Percentiles rank a stretch among this genome's conserved stretches.
phyloP scores from a whole-genome alignment of 495 filamentous ascomycete species.

The Xylona heveae region DNA sequence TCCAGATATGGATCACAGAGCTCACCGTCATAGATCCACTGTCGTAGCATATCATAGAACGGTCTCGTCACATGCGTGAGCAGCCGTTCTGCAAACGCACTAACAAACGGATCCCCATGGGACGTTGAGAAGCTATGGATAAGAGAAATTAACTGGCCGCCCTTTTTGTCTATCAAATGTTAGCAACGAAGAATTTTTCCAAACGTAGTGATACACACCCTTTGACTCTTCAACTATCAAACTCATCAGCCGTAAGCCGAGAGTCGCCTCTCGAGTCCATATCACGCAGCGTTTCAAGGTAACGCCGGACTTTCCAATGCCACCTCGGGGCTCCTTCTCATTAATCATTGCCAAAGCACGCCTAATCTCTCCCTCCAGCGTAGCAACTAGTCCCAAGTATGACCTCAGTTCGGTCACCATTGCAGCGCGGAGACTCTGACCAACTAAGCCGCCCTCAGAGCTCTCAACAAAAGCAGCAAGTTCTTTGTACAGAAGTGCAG shows the following conservation, averaged over 20 bases:
- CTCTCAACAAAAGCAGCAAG: slow-evolving; percentile 64
- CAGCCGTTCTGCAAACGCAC: slow-evolving; percentile 82
- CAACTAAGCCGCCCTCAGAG: slow-evolving; percentile 49
- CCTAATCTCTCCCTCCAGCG: slow-evolving; percentile 83
- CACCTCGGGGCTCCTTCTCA: slow-evolving; percentile 35
- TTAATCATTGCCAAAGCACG: slow-evolving; percentile 51
- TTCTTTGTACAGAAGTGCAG: slow-evolving; percentile 68
- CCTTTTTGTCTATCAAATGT: slow-evolving; percentile 39
- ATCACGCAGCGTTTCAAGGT: slow-evolving; percentile 90
- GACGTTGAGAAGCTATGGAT: slow-evolving; percentile 86
- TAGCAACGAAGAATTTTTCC: not conserved
- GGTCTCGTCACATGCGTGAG: slow-evolving; percentile 81
- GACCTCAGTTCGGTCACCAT: slow-evolving; percentile 68
- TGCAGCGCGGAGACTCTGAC: slow-evolving; percentile 81
- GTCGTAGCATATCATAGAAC: slow-evolving; percentile 88
- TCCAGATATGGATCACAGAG: slow-evolving; percentile 87
- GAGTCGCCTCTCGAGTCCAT: slow-evolving; percentile 93
- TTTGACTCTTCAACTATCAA: slow-evolving; percentile 80
- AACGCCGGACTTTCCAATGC: slow-evolving; percentile 72
- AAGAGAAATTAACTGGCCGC: slow-evolving; percentile 81
- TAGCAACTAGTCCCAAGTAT: slow-evolving; percentile 83
- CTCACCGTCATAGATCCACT: slow-evolving; percentile 98
- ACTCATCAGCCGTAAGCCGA: slow-evolving; percentile 88
- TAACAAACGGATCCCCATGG: slow-evolving; percentile 88
- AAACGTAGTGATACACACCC: slow-evolving; percentile 21